Conservation (phyloP, 805 yeast genomes). For the Scheffersomyces coipomensis region DNA sequence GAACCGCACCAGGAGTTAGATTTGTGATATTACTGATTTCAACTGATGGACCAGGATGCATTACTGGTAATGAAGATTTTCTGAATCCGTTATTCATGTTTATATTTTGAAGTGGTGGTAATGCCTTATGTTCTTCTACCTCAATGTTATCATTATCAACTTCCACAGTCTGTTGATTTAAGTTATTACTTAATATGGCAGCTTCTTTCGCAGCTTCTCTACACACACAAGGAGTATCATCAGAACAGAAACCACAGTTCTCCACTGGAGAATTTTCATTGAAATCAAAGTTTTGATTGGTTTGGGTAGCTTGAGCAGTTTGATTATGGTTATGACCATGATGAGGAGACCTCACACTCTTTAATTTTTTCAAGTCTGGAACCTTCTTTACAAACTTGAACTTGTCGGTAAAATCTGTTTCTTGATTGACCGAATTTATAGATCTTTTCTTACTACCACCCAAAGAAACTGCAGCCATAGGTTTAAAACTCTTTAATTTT, state of each 20-base stretch:
- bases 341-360: constrained; percentile 6
- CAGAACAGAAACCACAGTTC: constrained; percentile 92
- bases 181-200: constrained; percentile 31
- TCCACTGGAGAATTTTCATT: constrained; percentile 56
- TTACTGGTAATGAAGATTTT: constrained; percentile 49
- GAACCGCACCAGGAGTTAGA: constrained; percentile 37
- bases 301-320: neutral
- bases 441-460: constrained; percentile 24
- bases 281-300: constrained; percentile 16
- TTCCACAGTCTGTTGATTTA: constrained; percentile 34
- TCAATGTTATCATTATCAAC: constrained; percentile 12
- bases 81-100: constrained; percentile 22
- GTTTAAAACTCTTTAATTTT: constrained; percentile 46
- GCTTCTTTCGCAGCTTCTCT: constrained; percentile 68
- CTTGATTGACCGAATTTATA: constrained; percentile 15
- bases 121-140: constrained; percentile 18
- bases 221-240: constrained; percentile 89
- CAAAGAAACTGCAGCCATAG: constrained; percentile 67
- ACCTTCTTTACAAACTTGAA: constrained; percentile 32
- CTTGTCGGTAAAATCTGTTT: constrained; percentile 57
- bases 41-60: constrained; percentile 64
- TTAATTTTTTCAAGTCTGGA: constrained; percentile 37
- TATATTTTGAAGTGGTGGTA: constrained; percentile 41
- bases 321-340: neutral
- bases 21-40: constrained; percentile 47